Conservation (phyloP, 73 alveolate species). For the Diophrys sp. region DNA sequence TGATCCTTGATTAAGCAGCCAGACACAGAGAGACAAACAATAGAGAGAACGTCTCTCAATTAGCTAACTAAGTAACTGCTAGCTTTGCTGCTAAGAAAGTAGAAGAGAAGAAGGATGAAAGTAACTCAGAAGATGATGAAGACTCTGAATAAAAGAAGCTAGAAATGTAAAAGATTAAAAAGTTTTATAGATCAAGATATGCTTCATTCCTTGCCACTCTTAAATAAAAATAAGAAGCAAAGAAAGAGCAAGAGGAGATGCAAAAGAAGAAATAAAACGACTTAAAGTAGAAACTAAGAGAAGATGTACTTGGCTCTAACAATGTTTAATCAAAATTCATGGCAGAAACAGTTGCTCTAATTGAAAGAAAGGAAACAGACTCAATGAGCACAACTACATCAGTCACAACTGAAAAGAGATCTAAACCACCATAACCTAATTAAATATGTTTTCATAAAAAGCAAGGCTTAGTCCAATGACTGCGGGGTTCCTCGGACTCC, state of each 20-base stretch:
- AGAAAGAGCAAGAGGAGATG: slow-evolving; percentile 47
- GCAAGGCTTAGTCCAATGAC: too few species aligned
- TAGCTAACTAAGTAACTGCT: background rate
- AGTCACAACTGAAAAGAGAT: too few species aligned
- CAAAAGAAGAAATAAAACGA: too few species aligned
- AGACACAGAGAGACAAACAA: slow-evolving; percentile 16
- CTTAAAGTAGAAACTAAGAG: too few species aligned
- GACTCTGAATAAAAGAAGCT: slow-evolving; percentile 37
- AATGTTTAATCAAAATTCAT: too few species aligned
- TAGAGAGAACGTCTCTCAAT: slow-evolving; percentile 11
- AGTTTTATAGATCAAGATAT: slow-evolving; percentile 57
- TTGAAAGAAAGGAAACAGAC: too few species aligned
- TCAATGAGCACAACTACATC: too few species aligned
- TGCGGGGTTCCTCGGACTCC: too few species aligned
- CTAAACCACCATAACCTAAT: too few species aligned
- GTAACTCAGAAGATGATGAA: background rate
- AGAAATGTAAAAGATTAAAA: slow-evolving; percentile 39
- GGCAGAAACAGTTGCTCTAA: too few species aligned
- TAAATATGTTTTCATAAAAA: too few species aligned
- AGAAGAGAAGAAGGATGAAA: background rate
- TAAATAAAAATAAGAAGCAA: slow-evolving; percentile 42
- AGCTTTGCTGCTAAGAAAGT: background rate
- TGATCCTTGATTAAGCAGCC: background rate
- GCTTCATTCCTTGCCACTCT: slow-evolving; percentile 48
- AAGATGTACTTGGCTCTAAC: too few species aligned